Evolutionary conservation across 108 stramenopile genomes (phyloP), one percentile per base, ranked within the genome.

Genomic region (Epithemia pelagica): DNA sequence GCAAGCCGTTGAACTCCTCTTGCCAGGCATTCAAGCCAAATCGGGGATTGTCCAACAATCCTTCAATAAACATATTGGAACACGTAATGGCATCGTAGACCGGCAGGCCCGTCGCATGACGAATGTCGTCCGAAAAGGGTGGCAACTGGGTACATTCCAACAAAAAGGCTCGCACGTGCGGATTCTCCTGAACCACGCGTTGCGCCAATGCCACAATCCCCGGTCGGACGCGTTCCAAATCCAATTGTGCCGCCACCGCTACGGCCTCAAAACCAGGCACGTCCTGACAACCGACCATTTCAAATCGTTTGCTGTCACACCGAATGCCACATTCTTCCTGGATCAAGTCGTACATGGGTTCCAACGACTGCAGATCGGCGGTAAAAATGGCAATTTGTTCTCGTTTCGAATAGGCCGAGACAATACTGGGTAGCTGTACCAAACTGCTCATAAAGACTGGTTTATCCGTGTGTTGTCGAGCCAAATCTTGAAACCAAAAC

Each of bases 111-210:
- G 52, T 52, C 19, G 52, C 59, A 23, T 1, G 27, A 28, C 59
- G 59, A 23, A 60, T 28, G 21, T 21, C 27, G 28, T 60, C 59
- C 27, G 59, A 60, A 7, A 27, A 25, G 28, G 28, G 28, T 21
- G 59, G 7, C 7, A 60, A 7, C 28, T 60, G 27, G 59, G 59
- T 60, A 28, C 59, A 60, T 60, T 60, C 59, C 59, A 60, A 28
- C 1, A 60, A 28, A 7, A 60, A 18, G 18, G 19, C 28, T 23
- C 59, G 27, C 25, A n/a, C 28, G 59, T 28, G n/a, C 2, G 59
- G 28, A 25, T 25, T 0, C 1, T 60, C 59, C 1, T 2, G 59
- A 28, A 28, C 7, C 27, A 60, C 0, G 1, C 21, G 27, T 28
- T 2, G 26, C 1, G 27, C 27, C 7, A 60, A 28, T 60, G 26